Conservation (phyloP, 2,329 filamentous ascomycete genomes). For the Colletotrichum caudatum region DNA sequence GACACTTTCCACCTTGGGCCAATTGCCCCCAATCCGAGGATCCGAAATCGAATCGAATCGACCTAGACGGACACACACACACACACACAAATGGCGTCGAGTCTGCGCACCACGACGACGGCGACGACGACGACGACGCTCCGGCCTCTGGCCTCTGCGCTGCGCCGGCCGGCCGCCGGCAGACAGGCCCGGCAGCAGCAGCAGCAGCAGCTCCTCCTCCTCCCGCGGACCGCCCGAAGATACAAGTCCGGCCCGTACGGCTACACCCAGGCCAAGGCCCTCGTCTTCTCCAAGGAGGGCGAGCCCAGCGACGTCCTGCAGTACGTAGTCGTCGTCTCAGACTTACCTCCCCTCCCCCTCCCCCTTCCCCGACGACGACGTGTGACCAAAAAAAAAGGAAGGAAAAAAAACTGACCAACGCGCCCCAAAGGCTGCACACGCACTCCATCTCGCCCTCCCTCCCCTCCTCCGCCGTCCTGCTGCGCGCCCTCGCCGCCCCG, state of each 20-base stretch:
- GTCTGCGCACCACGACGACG: conserved; percentile 24
- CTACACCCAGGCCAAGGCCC: conserved; percentile 87
- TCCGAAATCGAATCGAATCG: neutral
- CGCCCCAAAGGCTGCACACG: conserved; percentile 66
- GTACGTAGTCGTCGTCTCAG: conserved; percentile 55
- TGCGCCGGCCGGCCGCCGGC: conserved; percentile 17
- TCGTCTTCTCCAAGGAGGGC: conserved; percentile 80
- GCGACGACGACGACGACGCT: conserved; percentile 21
- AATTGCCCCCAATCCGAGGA: neutral
- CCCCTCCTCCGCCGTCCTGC: conserved; percentile 73
- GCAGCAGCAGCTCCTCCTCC: neutral
- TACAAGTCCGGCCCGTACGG: conserved; percentile 75
- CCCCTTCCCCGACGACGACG: conserved; percentile 43
- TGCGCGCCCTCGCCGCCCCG: conserved; percentile 89
- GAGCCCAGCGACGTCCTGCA: conserved; percentile 78
- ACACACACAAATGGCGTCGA: conserved; percentile 25
- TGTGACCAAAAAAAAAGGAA: too few species aligned
- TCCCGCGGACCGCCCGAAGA: conserved; percentile 50
- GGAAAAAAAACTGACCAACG: neutral
- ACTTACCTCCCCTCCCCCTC: neutral
- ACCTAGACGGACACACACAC: neutral
- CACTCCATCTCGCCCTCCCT: conserved; percentile 83
- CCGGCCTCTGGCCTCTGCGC: conserved; percentile 35
- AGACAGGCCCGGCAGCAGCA: conserved; percentile 7
- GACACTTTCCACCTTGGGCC: too few species aligned